These are phyloP conservation scores for Debaryomyces subglobosus DNA, from an alignment of 1,139 yeast species.

Conservation along the genomic window DNA sequence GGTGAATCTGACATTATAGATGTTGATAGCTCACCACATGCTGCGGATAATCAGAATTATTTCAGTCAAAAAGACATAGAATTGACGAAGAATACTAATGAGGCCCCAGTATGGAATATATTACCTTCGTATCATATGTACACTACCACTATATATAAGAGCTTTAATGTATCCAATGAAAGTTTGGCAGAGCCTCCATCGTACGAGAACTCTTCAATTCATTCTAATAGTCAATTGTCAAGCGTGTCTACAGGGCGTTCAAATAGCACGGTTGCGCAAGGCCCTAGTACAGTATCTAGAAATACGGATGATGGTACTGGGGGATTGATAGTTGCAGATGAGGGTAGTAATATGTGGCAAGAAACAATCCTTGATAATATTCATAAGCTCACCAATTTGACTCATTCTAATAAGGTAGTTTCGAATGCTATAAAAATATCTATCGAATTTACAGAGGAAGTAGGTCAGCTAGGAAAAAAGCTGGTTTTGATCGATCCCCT, in stretches of 20 bases:
- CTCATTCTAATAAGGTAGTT: slow-evolving; percentile 28
- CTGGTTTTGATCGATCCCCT: slow-evolving; percentile 39
- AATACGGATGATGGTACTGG: slow-evolving; percentile 4
- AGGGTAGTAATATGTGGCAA: slow-evolving; percentile 36
- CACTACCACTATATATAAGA: slow-evolving; percentile 10
- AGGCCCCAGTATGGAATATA: slow-evolving; percentile 30
- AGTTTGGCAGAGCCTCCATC: slow-evolving; percentile 12
- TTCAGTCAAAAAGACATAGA: slow-evolving; percentile 5
- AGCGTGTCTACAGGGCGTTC: neutral
- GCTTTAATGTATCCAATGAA: slow-evolving; percentile 7
- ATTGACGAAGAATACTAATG: slow-evolving; percentile 9
- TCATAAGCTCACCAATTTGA: slow-evolving; percentile 36
- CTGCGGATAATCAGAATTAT: neutral
- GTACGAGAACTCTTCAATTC: slow-evolving; percentile 11
- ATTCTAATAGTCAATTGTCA: neutral
- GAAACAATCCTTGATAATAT: slow-evolving; percentile 45
- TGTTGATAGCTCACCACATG: neutral
- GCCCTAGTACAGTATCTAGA: neutral
- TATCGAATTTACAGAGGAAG: slow-evolving; percentile 40
- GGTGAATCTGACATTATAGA: neutral
- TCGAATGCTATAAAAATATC: slow-evolving; percentile 33
- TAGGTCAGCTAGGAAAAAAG: slow-evolving; percentile 30
- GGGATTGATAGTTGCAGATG: slow-evolving; percentile 34
- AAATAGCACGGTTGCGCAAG: neutral
- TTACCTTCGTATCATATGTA: slow-evolving; percentile 33